Evolutionary conservation across 2,329 filamentous ascomycete genomes (phyloP).

Genomic region (Pestalotiopsis sp.): DNA sequence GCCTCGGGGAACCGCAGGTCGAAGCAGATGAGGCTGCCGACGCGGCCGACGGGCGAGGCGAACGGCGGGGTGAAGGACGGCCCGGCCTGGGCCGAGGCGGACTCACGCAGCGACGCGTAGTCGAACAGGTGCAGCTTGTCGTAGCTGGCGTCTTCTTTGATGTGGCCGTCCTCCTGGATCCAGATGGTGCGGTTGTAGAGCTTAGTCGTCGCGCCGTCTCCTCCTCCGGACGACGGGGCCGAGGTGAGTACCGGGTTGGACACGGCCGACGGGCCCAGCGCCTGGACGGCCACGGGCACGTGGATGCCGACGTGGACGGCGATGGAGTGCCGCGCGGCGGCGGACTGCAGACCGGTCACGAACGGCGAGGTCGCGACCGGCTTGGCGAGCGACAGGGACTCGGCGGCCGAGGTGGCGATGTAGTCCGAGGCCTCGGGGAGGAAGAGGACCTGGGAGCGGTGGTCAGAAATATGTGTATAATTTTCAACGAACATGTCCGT

Average conservation of each 20-base stretch:
- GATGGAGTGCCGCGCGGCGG: constrained; percentile 65
- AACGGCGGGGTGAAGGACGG: constrained; percentile 68
- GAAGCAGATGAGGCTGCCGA: constrained; percentile 87
- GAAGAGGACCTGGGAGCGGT: constrained; percentile 68
- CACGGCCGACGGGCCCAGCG: constrained; percentile 14
- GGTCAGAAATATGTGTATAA: neutral
- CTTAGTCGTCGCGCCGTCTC: constrained; percentile 27
- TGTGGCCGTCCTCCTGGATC: constrained; percentile 46
- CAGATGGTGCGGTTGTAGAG: constrained; percentile 58
- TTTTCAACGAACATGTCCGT: neutral
- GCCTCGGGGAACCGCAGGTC: constrained; percentile 85
- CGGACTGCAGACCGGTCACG: constrained; percentile 72
- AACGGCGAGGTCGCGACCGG: constrained; percentile 71
- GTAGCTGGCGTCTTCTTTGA: constrained; percentile 56
- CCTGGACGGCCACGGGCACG: constrained; percentile 59
- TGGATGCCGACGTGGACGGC: constrained; percentile 89
- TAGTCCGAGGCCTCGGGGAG: constrained; percentile 93
- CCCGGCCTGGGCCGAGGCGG: constrained; percentile 69
- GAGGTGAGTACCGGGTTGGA: constrained; percentile 11
- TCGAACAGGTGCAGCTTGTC: constrained; percentile 95
- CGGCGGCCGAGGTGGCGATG: constrained; percentile 69
- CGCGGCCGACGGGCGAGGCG: constrained; percentile 70
- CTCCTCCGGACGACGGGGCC: neutral
- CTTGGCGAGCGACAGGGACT: constrained; percentile 72
- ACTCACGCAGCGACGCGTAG: constrained; percentile 53